These are phyloP conservation scores for Volvox africanus DNA, from an alignment of 139 green algal genomes.

Conservation along the genomic window DNA sequence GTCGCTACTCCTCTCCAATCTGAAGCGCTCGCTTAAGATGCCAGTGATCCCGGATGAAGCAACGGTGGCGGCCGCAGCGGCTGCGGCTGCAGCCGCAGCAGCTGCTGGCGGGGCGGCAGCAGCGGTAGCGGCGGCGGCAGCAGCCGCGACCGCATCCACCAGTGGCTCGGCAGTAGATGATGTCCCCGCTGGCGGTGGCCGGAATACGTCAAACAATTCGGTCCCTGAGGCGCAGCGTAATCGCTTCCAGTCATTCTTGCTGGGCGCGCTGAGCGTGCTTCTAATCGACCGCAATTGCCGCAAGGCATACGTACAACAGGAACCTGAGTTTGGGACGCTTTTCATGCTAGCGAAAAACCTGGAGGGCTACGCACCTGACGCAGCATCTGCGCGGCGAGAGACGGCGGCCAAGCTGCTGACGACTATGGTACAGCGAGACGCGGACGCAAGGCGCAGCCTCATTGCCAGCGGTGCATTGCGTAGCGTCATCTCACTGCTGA, in stretches of 20 bases:
- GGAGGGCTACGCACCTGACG: slow-evolving; percentile 59
- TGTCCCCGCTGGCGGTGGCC: too few relatives aligned
- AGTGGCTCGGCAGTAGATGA: neutral
- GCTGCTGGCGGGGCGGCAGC: neutral
- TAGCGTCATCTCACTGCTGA: slow-evolving; percentile 59
- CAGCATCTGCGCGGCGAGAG: slow-evolving; percentile 58
- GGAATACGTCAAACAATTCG: neutral
- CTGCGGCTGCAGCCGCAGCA: neutral
- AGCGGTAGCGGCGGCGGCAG: neutral
- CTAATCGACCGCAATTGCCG: slow-evolving; percentile 80
- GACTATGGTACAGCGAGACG: slow-evolving; percentile 65
- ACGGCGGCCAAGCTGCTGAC: slow-evolving; percentile 66
- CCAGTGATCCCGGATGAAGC: slow-evolving; percentile 9
- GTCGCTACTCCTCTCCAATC: slow-evolving; percentile 37
- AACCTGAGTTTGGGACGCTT: slow-evolving; percentile 70
- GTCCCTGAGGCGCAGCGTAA: slow-evolving; percentile 40
- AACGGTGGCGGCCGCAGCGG: neutral
- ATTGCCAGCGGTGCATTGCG: slow-evolving; percentile 56
- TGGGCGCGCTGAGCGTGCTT: slow-evolving; percentile 77
- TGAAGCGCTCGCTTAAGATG: slow-evolving; percentile 62
- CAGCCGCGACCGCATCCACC: neutral
- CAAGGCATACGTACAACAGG: slow-evolving; percentile 62
- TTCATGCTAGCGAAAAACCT: slow-evolving; percentile 65
- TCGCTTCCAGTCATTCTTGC: slow-evolving; percentile 63
- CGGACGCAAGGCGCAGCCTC: slow-evolving; percentile 55